Evolutionary conservation across 768 basidiomycete species (phyloP).

Genomic region (Pleurotus platypus): DNA sequence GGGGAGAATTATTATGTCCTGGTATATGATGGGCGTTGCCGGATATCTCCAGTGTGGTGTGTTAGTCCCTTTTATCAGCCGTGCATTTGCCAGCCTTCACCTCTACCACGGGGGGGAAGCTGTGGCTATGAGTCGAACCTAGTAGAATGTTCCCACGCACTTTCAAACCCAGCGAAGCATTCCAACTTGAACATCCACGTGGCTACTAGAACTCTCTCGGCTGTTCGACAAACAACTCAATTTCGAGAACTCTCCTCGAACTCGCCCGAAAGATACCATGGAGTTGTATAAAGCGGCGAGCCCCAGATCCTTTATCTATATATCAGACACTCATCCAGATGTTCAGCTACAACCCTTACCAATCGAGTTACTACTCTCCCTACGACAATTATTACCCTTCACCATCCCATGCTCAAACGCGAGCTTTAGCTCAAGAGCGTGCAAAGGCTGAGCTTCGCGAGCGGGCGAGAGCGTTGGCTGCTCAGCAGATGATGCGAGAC

Average conservation of each 20-base stretch:
- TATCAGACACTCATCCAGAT: background rate
- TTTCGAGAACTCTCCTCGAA: background rate
- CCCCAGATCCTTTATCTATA: too few species aligned
- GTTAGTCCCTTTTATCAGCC: too few species aligned
- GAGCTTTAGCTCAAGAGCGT: background rate
- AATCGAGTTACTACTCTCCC: background rate
- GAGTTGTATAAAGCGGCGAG: background rate
- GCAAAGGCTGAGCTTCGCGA: background rate
- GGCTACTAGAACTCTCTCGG: background rate
- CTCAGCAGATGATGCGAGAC: background rate
- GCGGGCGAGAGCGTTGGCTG: background rate
- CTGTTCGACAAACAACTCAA: background rate
- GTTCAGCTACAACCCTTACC: conserved; percentile 5
- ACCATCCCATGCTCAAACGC: background rate
- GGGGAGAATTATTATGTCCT: too few species aligned
- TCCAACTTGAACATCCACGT: background rate
- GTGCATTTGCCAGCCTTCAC: too few species aligned
- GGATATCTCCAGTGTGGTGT: too few species aligned
- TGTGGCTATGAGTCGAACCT: too few species aligned
- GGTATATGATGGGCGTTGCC: too few species aligned
- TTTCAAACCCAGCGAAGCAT: background rate
- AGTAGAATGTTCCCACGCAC: too few species aligned
- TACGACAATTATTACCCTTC: conserved; percentile 1
- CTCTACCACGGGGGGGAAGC: too few species aligned
- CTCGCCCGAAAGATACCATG: too few species aligned